Evolutionary conservation across 441 rosid species (phyloP).

Genomic region (Pelargonium myrrhifolium): DNA sequence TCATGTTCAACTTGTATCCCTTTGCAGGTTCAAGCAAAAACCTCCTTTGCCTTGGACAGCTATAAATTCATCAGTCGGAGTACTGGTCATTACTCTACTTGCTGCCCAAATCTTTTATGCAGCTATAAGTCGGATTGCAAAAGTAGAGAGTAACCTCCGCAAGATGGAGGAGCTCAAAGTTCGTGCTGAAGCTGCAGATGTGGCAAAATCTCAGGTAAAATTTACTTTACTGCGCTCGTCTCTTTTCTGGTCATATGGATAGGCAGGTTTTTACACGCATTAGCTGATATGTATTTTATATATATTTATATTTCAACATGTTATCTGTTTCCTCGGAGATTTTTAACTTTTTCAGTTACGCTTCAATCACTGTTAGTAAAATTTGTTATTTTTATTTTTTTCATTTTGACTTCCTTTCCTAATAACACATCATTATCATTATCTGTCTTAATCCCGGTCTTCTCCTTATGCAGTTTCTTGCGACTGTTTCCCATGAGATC

Average conservation of each 20-base stretch:
- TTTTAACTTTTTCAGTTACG: conserved; percentile 11
- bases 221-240: background rate
- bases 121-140: conserved; percentile 62
- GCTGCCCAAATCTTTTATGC: conserved; percentile 69
- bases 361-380: background rate
- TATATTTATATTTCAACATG: conserved; percentile 4
- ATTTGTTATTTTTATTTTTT: background rate
- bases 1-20: conserved; percentile 13
- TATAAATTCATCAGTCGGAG: conserved; percentile 50
- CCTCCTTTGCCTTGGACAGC: conserved; percentile 78
- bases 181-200: conserved; percentile 97
- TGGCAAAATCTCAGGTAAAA: conserved; percentile 91
- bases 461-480: conserved; percentile 69
- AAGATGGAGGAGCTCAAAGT: conserved; percentile 73
- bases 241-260: conserved; percentile 13
- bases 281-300: background rate
- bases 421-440: background rate
- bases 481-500: conserved; percentile 97
- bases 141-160: conserved; percentile 65
- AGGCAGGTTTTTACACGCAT: conserved; percentile 1
- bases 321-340: conserved; percentile 10
- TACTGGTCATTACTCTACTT: conserved; percentile 64
- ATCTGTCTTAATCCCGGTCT: background rate
- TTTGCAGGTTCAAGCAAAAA: conserved; percentile 69
- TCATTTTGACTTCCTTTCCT: background rate